Conservation (phyloP, 768 basidiomycete species). For the Xerocomellus intermedius region DNA sequence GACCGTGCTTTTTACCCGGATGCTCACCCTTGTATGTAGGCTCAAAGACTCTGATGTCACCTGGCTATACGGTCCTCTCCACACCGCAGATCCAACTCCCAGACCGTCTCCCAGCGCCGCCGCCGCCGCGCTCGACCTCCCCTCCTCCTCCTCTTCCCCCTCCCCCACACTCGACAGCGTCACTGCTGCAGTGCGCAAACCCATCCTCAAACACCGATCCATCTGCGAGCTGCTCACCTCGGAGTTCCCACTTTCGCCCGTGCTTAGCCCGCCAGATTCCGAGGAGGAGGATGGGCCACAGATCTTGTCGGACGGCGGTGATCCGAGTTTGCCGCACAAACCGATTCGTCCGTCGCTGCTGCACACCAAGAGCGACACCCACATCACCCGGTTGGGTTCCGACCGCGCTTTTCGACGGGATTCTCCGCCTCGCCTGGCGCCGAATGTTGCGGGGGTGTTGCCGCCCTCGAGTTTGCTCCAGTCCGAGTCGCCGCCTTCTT, state of each 20-base stretch:
- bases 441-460: not conserved
- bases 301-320: slow-evolving; percentile 23
- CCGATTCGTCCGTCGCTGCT: slow-evolving; percentile 53
- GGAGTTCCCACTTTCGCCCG: slow-evolving; percentile 60
- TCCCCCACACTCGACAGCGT: slow-evolving; percentile 24
- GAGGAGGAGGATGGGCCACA: slow-evolving; percentile 40
- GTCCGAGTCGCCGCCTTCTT: slow-evolving; percentile 16
- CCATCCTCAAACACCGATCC: slow-evolving; percentile 94
- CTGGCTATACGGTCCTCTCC: slow-evolving; percentile 96
- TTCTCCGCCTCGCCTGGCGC: slow-evolving; percentile 64
- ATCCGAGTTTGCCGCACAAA: slow-evolving; percentile 4
- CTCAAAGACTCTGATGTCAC: slow-evolving; percentile 99
- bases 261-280: slow-evolving; percentile 59
- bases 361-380: slow-evolving; percentile 89
- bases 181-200: slow-evolving; percentile 52
- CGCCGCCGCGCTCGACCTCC: slow-evolving; percentile 37
- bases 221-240: slow-evolving; percentile 85
- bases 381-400: slow-evolving; percentile 59
- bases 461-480: slow-evolving; percentile 14
- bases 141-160: slow-evolving; percentile 32
- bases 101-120: slow-evolving; percentile 38
- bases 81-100: slow-evolving; percentile 81
- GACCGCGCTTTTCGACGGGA: slow-evolving; percentile 52
- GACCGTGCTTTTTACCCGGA: too few species aligned
- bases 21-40: slow-evolving; percentile 48